Base-by-base conservation (phyloP, 768 basidiomycete genomes). In the Mycena albidolilacea region DNA sequence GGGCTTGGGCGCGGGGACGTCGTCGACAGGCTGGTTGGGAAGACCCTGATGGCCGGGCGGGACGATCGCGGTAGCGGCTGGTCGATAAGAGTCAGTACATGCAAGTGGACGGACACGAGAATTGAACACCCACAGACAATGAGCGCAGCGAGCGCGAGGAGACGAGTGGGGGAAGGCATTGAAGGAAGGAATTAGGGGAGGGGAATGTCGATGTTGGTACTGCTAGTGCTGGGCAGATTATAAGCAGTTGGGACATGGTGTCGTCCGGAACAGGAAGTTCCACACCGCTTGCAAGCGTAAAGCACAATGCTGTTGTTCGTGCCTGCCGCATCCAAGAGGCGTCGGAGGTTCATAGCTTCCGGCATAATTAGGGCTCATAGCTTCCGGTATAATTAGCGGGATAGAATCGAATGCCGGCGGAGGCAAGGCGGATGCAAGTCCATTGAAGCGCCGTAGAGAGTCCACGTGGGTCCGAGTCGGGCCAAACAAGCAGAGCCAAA, bases 41-140 rank as follows among this genome's bases (percentile, higher is more conserved):
- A 41, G 50, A 59, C 80, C 81, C 69, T 79, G 67, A 14, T 71
- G 73, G n/a, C 73, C 80, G 21, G 80, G 81, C 19, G 79, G 80
- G 5, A 79, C 77, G 41, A 80, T 65, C 3, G 77, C 77, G 35
- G 67, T 76, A 14, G 76, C 77, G 54, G 77, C 76, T 74, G 78
- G 52, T 17, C 15, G 57, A 15, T 60, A 23, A 64, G 46, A 38
- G 50, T 64, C 30, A 44, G 37, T 41, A 21, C 9, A 60, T 30
- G 43, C 21, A 44, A 46, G 48, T 41, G 48, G 12, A 64, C 30
- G 44, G 37, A 19, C 10, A 38, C 15, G 64, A 50, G 39, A 37
- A 37, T n/a, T 5, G 64, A 30, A 3, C 41, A 75, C 73, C 1
- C 37, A 75, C 69, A 71, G n/a, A 71, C 55, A 19, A 71, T 35